Evolutionary conservation across 495 filamentous ascomycete species (phyloP).

Genomic region (Xylaria longipes): DNA sequence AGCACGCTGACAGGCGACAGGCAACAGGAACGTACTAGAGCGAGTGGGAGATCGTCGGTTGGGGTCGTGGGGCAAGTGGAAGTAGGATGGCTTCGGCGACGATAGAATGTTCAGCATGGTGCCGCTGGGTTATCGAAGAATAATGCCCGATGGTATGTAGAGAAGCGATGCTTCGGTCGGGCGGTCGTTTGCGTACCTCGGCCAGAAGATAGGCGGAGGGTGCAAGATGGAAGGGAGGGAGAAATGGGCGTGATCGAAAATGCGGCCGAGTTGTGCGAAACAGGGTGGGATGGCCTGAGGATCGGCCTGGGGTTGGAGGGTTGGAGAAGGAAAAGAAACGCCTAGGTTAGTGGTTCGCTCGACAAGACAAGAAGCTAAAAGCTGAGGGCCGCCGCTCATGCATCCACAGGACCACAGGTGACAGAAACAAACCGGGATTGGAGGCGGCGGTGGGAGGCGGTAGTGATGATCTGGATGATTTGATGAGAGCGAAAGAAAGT

Average conservation of each 20-base stretch:
- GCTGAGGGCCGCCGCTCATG: slow-evolving; percentile 17
- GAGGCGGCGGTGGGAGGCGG: slow-evolving; percentile 20
- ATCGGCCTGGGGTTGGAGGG: slow-evolving; percentile 15
- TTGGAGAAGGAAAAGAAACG: neutral
- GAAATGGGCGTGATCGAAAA: slow-evolving; percentile 19
- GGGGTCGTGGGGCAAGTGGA: slow-evolving; percentile 78
- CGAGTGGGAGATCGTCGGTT: slow-evolving; percentile 73
- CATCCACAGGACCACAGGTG: slow-evolving; percentile 19
- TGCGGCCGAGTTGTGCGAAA: slow-evolving; percentile 28
- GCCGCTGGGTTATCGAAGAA: slow-evolving; percentile 23
- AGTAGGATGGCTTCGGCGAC: slow-evolving; percentile 67
- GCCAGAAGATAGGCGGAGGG: neutral
- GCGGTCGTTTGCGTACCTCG: slow-evolving; percentile 1
- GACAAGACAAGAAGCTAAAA: slow-evolving; percentile 15
- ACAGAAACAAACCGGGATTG: slow-evolving; percentile 23
- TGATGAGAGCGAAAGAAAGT: slow-evolving; percentile 21
- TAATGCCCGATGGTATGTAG: slow-evolving; percentile 2
- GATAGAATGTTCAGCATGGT: slow-evolving; percentile 58
- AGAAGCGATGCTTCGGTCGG: neutral
- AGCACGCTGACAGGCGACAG: slow-evolving; percentile 22
- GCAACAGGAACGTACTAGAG: slow-evolving; percentile 60
- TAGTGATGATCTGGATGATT: slow-evolving; percentile 26
- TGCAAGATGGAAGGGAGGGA: slow-evolving; percentile 16
- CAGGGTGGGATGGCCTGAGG: slow-evolving; percentile 20
- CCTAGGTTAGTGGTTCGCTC: slow-evolving; percentile 17